These are phyloP conservation scores for Plantago ovata DNA, from an alignment of 257 asterid genomes.

Conservation along the genomic window DNA sequence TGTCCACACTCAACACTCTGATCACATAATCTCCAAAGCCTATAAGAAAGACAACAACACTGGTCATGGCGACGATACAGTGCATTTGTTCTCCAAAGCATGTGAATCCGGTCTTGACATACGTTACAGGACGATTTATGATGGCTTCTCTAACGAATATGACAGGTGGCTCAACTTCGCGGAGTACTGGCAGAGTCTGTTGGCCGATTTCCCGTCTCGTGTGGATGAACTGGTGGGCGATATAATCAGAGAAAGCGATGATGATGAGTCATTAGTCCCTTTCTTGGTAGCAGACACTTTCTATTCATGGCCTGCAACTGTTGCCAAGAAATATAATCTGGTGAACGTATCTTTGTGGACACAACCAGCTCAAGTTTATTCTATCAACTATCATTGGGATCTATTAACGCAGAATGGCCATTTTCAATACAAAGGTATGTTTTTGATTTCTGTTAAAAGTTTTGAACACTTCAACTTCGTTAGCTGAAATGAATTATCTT, in stretches of 20 bases:
- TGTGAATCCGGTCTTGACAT: constrained; percentile 42
- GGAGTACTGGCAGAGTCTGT: constrained; percentile 31
- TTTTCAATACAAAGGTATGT: constrained; percentile 23
- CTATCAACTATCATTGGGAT: constrained; percentile 29
- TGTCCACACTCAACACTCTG: constrained; percentile 41
- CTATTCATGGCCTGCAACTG: constrained; percentile 27
- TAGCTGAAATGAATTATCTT: no score
- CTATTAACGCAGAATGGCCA: constrained; percentile 27
- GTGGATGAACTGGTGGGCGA: constrained; percentile 30
- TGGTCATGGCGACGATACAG: not conserved
- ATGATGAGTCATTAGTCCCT: constrained; percentile 14
- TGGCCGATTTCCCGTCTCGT: constrained; percentile 24
- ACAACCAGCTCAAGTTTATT: constrained; percentile 30
- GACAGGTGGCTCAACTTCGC: constrained; percentile 31
- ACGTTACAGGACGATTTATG: constrained; percentile 36
- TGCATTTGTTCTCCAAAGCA: constrained; percentile 32
- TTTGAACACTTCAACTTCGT: no score
- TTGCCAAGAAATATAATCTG: constrained; percentile 31
- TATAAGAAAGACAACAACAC: not conserved
- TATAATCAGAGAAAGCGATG: constrained; percentile 19
- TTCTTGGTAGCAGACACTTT: constrained; percentile 42
- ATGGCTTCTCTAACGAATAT: constrained; percentile 37
- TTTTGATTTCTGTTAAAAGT: no score
- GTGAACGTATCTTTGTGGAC: constrained; percentile 37
- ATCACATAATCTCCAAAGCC: constrained; percentile 38